Evolutionary conservation across 192 early-diverging fungal species (phyloP), one percentile per base, ranked within the genome.

Genomic region (Coemansia sp.): DNA sequence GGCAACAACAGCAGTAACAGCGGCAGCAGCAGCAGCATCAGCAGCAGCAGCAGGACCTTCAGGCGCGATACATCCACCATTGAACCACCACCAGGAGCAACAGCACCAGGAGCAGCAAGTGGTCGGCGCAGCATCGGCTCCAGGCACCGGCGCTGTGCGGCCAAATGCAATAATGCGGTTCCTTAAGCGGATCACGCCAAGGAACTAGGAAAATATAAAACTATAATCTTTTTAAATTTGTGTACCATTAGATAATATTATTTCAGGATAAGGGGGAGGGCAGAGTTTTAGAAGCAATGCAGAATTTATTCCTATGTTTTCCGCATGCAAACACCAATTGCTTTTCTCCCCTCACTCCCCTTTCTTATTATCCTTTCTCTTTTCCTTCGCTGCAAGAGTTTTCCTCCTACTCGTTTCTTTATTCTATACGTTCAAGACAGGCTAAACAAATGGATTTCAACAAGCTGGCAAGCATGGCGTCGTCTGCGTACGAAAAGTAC

Each of bases 131-230:
- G 1, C 29, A 39, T 21, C 34, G 29, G 13, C 3, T 3, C 15
- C 42, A 30, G 55, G 52, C 10, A 29, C 63, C 10, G 35, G 62
- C 0, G 63, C 66, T 28, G 71, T 78, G 18, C 46, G 75, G 20
- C 75, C 75, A 12, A 78, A 78, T 61, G 75, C 66, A 8, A 68
- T 78, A 16, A 72, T 78, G 75, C 64, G 75, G 13, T 72, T 78
- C 65, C 58, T 78, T 35, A 71, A 72, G 66, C 70, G 75, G 35
- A 78, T 78, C 30, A 63, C 75, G 8, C 75, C 70, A 2, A 71
- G 62, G 48, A 77, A 55, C 55, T 72, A 66, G 48, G 16, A 49
- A 49, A 2, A 43, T 18, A 18, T 13, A 10, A 13, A 43, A 16
- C 4, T 43, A 4, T 37, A 37, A 37, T 4, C 35, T 10, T 43